phyloP scores from a whole-genome alignment of 2,329 filamentous ascomycete genomes.

The Colletotrichum tanaceti region DNA sequence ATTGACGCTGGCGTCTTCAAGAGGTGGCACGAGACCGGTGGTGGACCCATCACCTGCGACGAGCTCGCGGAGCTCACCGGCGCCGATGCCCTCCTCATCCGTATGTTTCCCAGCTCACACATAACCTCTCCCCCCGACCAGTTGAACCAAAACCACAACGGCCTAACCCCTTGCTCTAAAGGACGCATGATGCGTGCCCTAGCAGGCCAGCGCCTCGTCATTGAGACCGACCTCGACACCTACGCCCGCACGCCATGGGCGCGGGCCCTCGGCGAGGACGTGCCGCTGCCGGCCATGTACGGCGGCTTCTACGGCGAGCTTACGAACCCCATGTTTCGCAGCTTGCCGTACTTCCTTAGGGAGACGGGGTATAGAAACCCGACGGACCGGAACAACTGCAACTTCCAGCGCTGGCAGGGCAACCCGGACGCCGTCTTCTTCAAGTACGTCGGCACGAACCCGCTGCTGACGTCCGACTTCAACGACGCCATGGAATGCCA shows the following conservation, averaged over 20 bases:
- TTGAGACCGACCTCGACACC: constrained; percentile 50
- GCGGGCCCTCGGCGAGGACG: constrained; percentile 46
- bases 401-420: constrained; percentile 49
- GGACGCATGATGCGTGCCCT: constrained; percentile 52
- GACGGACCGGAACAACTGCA: constrained; percentile 48
- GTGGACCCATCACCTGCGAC: constrained; percentile 46
- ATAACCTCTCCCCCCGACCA: background rate
- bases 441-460: constrained; percentile 47
- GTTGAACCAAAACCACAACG: background rate
- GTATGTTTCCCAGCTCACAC: constrained; percentile 41
- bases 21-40: constrained; percentile 50
- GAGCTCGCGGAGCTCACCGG: constrained; percentile 50
- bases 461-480: constrained; percentile 48
- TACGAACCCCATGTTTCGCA: constrained; percentile 48
- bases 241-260: constrained; percentile 51
- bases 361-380: constrained; percentile 50
- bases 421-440: constrained; percentile 47
- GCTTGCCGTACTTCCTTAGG: constrained; percentile 49
- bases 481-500: constrained; percentile 54
- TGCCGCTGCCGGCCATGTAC: constrained; percentile 48
- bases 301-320: constrained; percentile 50
- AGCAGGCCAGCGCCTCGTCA: constrained; percentile 50
- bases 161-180: constrained; percentile 31
- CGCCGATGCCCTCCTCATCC: constrained; percentile 49
- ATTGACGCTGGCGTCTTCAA: constrained; percentile 53